Base-by-base conservation (phyloP, 345 rosid genomes). In the Turnera subulata region DNA sequence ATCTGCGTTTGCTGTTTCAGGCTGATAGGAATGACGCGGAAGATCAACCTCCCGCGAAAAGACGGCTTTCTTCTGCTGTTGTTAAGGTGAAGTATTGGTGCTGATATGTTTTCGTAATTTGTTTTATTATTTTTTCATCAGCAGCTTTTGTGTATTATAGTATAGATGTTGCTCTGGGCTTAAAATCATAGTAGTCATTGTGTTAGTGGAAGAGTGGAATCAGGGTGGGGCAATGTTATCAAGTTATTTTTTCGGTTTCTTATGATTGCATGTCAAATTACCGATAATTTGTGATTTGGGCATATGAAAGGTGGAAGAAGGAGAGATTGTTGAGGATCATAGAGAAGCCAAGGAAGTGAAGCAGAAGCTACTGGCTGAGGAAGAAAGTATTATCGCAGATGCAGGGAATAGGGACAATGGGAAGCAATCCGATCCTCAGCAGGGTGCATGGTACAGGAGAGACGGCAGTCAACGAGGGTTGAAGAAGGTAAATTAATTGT, bases 21-120 rank as follows among this genome's bases (percentile, higher is more conserved):
- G 97, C 85, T 55, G 95, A 87, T 29, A 82, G 90, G 62, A 72
- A 60, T 52, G 82, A 84, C 8, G 62, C 37, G 15, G 96, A 82
- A 66, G 96, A 87, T 65, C 95, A 89, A 67, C 97, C 87, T 59
- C 96, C 87, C 17, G 83, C 92, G 1, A 93, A 93, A 74, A 72
- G 90, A 62, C 76, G 99, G 42, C 90, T 93, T 58, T 75, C 77
- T 53, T 93, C 99, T 19, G 95, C 96, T 16, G 95, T 89, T 73
- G 92, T 87, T 53, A 93, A 87, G 99, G 99, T 89, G 56, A 42
- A 37, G 35, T 29, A 29, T 29, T 8, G 35, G 35, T 29, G 35
- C 35, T 29, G 35, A 29, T n/a, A n/a, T n/a, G n/a, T n/a, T n/a
- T n/a, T n/a, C n/a, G n/a, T n/a, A n/a, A n/a, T n/a, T n/a, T n/a